These are phyloP conservation scores for Solanum hybrid DNA, from an alignment of 305 asterid genomes.

Conservation along the genomic window DNA sequence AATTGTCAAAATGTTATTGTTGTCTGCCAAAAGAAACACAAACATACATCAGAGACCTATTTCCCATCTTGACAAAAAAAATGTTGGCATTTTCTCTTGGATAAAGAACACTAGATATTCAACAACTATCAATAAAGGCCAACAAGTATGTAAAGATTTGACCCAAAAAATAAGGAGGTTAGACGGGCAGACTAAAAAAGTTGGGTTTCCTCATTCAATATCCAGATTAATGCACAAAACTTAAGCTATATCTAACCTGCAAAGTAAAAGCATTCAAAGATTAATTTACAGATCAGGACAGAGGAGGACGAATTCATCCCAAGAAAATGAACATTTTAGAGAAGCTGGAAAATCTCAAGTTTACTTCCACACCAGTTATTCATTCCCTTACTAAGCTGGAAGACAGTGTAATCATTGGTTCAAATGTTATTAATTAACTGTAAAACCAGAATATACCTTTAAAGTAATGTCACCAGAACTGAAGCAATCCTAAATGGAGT, in stretches of 20 bases:
- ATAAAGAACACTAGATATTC: not conserved
- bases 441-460: not conserved
- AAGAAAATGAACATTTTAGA: not conserved
- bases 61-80: not conserved
- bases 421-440: not conserved
- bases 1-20: constrained; percentile 58
- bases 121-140: not conserved
- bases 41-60: not conserved
- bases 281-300: not conserved
- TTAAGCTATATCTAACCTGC: not conserved
- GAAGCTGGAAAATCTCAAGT: not conserved
- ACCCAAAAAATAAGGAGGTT: not conserved
- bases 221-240: not conserved
- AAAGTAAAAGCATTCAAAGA: not conserved
- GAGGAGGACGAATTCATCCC: not conserved
- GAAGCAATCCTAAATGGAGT: not conserved
- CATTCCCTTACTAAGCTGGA: not conserved
- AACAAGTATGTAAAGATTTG: not conserved
- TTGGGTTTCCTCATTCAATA: not conserved
- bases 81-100: not conserved
- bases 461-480: not conserved
- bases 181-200: not conserved
- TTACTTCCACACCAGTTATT: not conserved
- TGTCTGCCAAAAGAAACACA: constrained; percentile 48
- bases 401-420: not conserved